These are phyloP conservation scores for Piloderma croceum DNA, from an alignment of 768 basidiomycete genomes.

Conservation along the genomic window DNA sequence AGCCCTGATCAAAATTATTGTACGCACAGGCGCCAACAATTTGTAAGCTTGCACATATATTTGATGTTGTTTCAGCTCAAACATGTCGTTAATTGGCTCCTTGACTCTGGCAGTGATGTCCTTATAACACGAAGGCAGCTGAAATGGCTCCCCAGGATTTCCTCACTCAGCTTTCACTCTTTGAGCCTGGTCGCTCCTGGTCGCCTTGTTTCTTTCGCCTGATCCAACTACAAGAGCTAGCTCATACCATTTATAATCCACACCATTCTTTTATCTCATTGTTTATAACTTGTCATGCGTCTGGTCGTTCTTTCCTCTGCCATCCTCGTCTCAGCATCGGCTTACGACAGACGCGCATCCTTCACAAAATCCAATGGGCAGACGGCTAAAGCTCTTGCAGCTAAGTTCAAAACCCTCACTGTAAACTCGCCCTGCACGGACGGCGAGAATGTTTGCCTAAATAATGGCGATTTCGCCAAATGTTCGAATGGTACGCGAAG, in stretches of 20 bases:
- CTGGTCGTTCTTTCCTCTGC: conserved; percentile 25
- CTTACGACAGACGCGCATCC: conserved; percentile 30
- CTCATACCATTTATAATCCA: background rate
- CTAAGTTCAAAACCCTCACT: conserved; percentile 15
- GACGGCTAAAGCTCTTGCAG: conserved; percentile 9
- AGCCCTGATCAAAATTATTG: too few species aligned
- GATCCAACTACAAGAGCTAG: too few species aligned
- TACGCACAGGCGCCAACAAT: too few species aligned
- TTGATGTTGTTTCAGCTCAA: too few species aligned
- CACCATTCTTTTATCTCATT: background rate
- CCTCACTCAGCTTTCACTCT: conserved; percentile 6
- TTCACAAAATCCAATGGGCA: conserved; percentile 27
- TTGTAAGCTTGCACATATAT: too few species aligned
- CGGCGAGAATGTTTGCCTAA: conserved; percentile 22
- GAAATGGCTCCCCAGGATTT: background rate
- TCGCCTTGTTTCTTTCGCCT: conserved; percentile 4
- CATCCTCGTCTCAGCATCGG: conserved; percentile 24
- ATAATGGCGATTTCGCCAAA: conserved; percentile 11
- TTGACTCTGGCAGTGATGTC: too few species aligned
- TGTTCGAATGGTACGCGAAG: conserved; percentile 13
- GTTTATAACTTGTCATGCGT: background rate
- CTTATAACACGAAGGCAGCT: background rate
- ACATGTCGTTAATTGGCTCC: too few species aligned
- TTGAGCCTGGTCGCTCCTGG: conserved; percentile 9
- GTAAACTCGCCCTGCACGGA: conserved; percentile 28